These are phyloP conservation scores for Phytophthora aleatoria DNA, from an alignment of 352 stramenopile genomes.

Conservation along the genomic window DNA sequence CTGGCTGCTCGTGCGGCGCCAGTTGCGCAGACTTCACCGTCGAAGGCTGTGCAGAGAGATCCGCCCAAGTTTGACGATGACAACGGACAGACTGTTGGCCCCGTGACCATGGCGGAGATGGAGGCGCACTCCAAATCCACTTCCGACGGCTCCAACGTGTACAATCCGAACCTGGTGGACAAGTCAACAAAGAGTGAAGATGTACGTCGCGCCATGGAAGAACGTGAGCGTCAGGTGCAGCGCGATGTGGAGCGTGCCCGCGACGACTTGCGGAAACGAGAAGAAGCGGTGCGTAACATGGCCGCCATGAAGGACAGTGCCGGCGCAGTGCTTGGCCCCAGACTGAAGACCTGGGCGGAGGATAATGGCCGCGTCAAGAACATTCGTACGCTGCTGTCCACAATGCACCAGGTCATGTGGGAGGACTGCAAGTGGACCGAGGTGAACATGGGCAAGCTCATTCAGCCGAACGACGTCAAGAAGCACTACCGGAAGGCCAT, in stretches of 20 bases:
- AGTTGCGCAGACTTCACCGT: constrained; percentile 15
- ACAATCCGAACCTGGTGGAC: constrained; percentile 85
- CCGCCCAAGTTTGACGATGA: constrained; percentile 83
- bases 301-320: constrained; percentile 73
- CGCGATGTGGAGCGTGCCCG: constrained; percentile 74
- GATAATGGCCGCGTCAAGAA: constrained; percentile 91
- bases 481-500: constrained; percentile 92
- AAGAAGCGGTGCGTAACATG: constrained; percentile 62
- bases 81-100: constrained; percentile 75
- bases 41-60: constrained; percentile 36
- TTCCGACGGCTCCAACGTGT: constrained; percentile 84
- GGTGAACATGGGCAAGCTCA: constrained; percentile 92
- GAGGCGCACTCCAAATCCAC: constrained; percentile 63
- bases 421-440: constrained; percentile 87
- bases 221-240: constrained; percentile 76
- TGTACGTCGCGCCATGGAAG: constrained; percentile 84
- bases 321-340: constrained; percentile 57
- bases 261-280: constrained; percentile 72
- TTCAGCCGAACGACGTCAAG: constrained; percentile 91
- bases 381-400: constrained; percentile 90
- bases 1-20: constrained; percentile 45
- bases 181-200: constrained; percentile 81
- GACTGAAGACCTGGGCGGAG: constrained; percentile 83
- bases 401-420: constrained; percentile 93
- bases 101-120: constrained; percentile 87